A percentile compares a stretch with the other conserved stretches of the same genome.
Conservation (phyloP, 2,329 filamentous ascomycete species). For the Beauveria sp. region DNA sequence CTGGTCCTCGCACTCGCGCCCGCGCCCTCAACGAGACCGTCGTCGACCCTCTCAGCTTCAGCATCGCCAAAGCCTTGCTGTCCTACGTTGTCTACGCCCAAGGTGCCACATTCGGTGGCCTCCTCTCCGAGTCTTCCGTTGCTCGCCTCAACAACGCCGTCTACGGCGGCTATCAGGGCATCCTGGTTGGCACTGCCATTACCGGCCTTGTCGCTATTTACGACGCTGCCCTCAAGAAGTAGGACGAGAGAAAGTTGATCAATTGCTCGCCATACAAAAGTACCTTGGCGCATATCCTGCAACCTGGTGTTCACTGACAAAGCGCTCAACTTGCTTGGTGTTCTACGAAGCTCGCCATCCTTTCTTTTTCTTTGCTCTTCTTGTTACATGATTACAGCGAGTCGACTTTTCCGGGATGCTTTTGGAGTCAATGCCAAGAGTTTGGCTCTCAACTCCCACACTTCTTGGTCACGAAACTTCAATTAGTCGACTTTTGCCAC, state of each 20-base stretch:
- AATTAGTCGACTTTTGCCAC: neutral
- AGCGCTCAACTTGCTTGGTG: neutral
- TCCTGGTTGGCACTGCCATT: conserved; percentile 61
- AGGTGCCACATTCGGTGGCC: conserved; percentile 54
- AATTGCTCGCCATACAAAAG: neutral
- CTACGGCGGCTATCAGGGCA: conserved; percentile 63
- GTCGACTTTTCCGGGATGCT: neutral
- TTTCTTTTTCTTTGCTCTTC: neutral
- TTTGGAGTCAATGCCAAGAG: neutral
- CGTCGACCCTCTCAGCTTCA: conserved; percentile 84
- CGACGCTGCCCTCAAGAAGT: conserved; percentile 68
- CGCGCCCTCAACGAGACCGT: conserved; percentile 32
- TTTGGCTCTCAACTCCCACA: neutral
- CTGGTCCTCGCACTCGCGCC: conserved; percentile 32
- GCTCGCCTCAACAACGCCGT: conserved; percentile 56
- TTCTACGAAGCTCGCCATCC: neutral
- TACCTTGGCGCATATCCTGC: neutral
- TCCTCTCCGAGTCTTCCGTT: conserved; percentile 53
- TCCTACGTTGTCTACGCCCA: conserved; percentile 74
- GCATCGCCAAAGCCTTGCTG: conserved; percentile 76
- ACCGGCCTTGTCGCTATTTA: conserved; percentile 65
- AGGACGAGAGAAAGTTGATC: conserved; percentile 16
- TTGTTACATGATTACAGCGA: neutral
- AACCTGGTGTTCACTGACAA: neutral
- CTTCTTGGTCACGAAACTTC: neutral